Conservation (phyloP, 2,329 filamentous ascomycete genomes). For the Hypoxylon sp. region DNA sequence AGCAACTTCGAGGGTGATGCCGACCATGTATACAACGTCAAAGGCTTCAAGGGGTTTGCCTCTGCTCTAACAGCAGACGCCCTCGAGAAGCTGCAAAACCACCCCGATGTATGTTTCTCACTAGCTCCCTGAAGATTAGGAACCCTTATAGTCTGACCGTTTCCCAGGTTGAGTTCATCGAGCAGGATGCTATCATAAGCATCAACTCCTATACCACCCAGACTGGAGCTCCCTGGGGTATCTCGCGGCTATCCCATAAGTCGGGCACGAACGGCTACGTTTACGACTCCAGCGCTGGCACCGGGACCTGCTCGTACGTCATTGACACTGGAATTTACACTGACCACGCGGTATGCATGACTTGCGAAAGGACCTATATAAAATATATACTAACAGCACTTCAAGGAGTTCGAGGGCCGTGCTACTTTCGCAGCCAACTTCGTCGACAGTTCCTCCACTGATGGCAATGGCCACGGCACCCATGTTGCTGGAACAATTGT, state of each 20-base stretch:
- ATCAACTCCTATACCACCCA: constrained; percentile 56
- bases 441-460: constrained; percentile 55
- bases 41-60: constrained; percentile 61
- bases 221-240: constrained; percentile 60
- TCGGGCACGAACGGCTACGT: constrained; percentile 56
- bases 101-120: constrained; percentile 55
- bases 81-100: constrained; percentile 58
- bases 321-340: constrained; percentile 69
- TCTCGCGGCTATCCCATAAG: constrained; percentile 62
- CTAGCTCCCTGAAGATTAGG: not conserved
- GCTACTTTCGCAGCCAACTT: constrained; percentile 56
- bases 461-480: constrained; percentile 63
- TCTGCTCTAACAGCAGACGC: constrained; percentile 61
- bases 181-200: constrained; percentile 54
- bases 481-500: constrained; percentile 62
- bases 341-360: constrained; percentile 56
- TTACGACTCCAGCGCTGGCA: constrained; percentile 61
- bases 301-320: constrained; percentile 65
- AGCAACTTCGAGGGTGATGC: constrained; percentile 50
- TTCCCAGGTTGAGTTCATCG: constrained; percentile 55
- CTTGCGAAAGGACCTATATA: not conserved
- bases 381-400: constrained; percentile 32
- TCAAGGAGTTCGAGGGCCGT: constrained; percentile 60
- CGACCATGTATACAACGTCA: constrained; percentile 54
- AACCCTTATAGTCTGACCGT: constrained; percentile 30